Evolutionary conservation across 83 land plant species (phyloP).

Genomic region (Picea abies): DNA sequence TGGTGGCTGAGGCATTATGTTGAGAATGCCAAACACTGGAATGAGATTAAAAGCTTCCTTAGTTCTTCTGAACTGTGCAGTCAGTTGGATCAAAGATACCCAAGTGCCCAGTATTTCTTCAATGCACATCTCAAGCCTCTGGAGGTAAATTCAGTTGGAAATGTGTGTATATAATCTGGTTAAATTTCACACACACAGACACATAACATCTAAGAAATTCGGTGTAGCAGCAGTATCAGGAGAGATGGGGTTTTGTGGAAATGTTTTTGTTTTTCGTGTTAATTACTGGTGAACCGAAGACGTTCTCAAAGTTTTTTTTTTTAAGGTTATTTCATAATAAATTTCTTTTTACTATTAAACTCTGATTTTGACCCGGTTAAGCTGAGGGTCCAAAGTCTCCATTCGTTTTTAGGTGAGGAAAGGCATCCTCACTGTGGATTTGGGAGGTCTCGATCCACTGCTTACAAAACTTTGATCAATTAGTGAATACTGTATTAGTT

Average conservation of each 20-base stretch:
- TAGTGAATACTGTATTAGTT: background rate
- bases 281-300: too few species aligned
- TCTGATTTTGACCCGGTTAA: background rate
- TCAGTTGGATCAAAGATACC: constrained; percentile 28
- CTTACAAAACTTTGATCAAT: too few species aligned
- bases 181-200: background rate
- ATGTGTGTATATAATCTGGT: background rate
- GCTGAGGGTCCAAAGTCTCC: background rate
- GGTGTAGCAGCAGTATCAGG: background rate
- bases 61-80: constrained; percentile 36
- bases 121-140: constrained; percentile 47
- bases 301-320: too few species aligned
- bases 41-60: constrained; percentile 45
- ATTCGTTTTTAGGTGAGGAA: background rate
- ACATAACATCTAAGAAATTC: background rate
- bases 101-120: constrained; percentile 51
- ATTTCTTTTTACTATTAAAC: background rate
- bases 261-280: too few species aligned
- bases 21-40: constrained; percentile 35
- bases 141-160: constrained; percentile 29
- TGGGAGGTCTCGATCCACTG: background rate
- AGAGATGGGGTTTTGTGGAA: background rate
- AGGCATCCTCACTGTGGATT: background rate
- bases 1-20: constrained; percentile 58
- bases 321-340: background rate